Conservation (phyloP, 108 stramenopile genomes). For the Nitzschia putrida region DNA sequence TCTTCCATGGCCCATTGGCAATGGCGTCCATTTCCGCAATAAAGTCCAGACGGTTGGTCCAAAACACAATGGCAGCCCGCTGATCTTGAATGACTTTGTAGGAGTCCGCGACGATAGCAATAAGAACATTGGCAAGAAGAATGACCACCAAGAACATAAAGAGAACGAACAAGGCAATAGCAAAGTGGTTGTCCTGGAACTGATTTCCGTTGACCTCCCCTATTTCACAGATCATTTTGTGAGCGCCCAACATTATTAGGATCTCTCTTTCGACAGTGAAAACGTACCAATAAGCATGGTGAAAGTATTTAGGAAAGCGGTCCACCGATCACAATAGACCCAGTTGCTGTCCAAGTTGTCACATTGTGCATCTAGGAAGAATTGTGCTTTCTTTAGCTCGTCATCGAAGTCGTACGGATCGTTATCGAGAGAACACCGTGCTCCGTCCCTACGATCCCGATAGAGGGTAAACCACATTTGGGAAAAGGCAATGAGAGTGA, state of each 20-base stretch:
- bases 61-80: constrained; percentile 78
- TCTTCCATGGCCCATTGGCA: constrained; percentile 50
- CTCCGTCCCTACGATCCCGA: constrained; percentile 1
- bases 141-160: constrained; percentile 74
- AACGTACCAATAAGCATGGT: constrained; percentile 59
- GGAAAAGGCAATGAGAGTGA: constrained; percentile 56
- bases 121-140: constrained; percentile 59
- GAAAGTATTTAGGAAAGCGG: constrained; percentile 57
- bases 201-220: constrained; percentile 42
- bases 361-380: constrained; percentile 1
- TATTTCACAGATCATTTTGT: background rate
- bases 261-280: background rate
- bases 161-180: constrained; percentile 43
- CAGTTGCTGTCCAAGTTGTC: constrained; percentile 26
- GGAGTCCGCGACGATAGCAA: constrained; percentile 68
- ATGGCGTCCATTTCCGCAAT: constrained; percentile 71
- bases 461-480: constrained; percentile 45
- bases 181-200: constrained; percentile 41
- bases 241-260: background rate
- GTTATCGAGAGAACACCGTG: constrained; percentile 9
- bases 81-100: constrained; percentile 77
- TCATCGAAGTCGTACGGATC: background rate
- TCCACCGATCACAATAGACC: constrained; percentile 49
- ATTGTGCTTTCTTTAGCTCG: background rate
- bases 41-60: constrained; percentile 77